Evolutionary conservation across 371 early-diverging fungal genomes (phyloP).

Genomic region (Mortierella sp.): DNA sequence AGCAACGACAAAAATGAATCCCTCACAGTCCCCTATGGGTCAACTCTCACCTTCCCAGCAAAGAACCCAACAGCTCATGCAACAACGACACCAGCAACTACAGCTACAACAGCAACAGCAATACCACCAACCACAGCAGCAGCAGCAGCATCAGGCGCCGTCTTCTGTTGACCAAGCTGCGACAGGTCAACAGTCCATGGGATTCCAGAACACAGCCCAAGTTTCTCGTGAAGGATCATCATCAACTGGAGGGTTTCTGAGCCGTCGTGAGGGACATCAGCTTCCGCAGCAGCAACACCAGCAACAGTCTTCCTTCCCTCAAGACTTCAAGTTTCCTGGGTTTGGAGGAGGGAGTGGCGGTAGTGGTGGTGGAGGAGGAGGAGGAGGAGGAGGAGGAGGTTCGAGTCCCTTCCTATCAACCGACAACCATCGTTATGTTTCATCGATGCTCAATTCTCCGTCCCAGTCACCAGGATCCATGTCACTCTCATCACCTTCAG

Average conservation of each 20-base stretch:
- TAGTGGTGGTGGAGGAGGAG: no score
- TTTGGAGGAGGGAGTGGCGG: neutral
- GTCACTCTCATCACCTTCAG: neutral
- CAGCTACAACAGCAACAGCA: constrained; percentile 13
- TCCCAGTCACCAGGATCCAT: neutral
- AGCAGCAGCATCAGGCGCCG: constrained; percentile 6
- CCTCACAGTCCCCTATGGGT: neutral
- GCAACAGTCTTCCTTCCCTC: neutral
- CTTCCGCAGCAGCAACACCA: neutral
- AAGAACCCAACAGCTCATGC: neutral
- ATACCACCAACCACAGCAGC: constrained; percentile 21
- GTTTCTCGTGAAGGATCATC: neutral
- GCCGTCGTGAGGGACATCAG: neutral
- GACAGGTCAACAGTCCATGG: neutral
- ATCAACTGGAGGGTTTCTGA: neutral
- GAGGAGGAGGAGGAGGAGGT: neutral
- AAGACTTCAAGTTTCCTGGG: neutral
- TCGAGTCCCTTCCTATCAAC: neutral
- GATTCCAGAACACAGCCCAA: neutral
- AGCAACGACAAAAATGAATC: neutral
- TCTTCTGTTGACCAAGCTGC: neutral
- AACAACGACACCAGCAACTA: constrained; percentile 18
- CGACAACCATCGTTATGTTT: neutral
- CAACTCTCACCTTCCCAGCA: neutral
- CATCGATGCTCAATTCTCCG: neutral